Evolutionary conservation across 169 alveolate species (phyloP).

Genomic region (Plasmodium vinckei): DNA sequence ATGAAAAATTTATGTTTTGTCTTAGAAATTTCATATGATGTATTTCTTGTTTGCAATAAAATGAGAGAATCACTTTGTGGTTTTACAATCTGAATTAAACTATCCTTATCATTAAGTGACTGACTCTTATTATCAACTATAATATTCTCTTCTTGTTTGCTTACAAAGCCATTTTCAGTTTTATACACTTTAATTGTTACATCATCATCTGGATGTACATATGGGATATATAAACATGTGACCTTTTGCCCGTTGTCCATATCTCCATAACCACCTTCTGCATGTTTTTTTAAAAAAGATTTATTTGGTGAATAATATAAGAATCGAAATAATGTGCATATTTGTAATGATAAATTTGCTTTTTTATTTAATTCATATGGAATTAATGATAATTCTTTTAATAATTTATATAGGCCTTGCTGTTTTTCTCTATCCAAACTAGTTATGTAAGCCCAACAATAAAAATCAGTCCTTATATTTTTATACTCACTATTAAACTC

Average conservation of each 20-base stretch:
- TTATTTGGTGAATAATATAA: slow-evolving; percentile 62
- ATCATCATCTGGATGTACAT: slow-evolving; percentile 32
- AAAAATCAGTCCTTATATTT: slow-evolving; percentile 71
- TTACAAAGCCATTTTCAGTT: slow-evolving; percentile 2
- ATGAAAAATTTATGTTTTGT: slow-evolving; percentile 65
- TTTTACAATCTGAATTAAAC: slow-evolving; percentile 38
- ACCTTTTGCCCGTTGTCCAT: slow-evolving; percentile 60
- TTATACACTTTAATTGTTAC: slow-evolving; percentile 49
- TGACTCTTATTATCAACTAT: neutral
- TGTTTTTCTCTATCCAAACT: slow-evolving; percentile 75
- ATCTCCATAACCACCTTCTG: slow-evolving; percentile 68
- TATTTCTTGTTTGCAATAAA: slow-evolving; percentile 76
- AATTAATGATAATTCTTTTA: slow-evolving; percentile 61
- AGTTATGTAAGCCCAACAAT: slow-evolving; percentile 73
- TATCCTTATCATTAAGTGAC: neutral
- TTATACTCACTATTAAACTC: slow-evolving; percentile 61
- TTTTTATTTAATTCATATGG: slow-evolving; percentile 76
- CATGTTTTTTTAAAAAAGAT: slow-evolving; percentile 75
- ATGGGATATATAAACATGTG: slow-evolving; percentile 63
- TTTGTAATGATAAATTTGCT: slow-evolving; percentile 74
- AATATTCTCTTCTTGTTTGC: neutral
- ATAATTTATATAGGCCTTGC: slow-evolving; percentile 57
- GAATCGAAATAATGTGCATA: slow-evolving; percentile 73
- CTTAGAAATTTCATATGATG: slow-evolving; percentile 51
- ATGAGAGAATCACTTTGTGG: slow-evolving; percentile 74